These are phyloP conservation scores for Stylonectria norvegica DNA, from an alignment of 2,329 filamentous ascomycete genomes.

Conservation along the genomic window DNA sequence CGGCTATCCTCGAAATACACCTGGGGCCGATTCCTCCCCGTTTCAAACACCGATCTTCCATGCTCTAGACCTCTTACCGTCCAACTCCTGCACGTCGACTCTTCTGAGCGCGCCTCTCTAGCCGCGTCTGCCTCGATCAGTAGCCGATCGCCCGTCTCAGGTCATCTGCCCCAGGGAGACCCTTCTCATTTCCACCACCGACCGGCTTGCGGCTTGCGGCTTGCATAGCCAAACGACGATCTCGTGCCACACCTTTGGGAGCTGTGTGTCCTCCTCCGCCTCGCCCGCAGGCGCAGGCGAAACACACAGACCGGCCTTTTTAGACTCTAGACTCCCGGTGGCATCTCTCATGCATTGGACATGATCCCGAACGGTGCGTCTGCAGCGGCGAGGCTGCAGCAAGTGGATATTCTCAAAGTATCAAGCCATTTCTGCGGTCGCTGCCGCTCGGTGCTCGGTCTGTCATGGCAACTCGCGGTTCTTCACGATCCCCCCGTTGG, in stretches of 20 bases:
- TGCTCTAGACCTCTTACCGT: slow-evolving; percentile 2
- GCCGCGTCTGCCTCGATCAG: slow-evolving; percentile 23
- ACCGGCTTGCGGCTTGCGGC: not conserved
- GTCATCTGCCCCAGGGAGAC: slow-evolving; percentile 2
- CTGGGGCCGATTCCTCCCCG: not conserved
- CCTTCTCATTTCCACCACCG: slow-evolving; percentile 2
- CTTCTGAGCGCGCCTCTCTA: slow-evolving; percentile 23
- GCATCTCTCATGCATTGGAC: slow-evolving; percentile 12
- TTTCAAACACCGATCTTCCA: not conserved
- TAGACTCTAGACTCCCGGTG: slow-evolving; percentile 9
- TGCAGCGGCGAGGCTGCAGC: not conserved
- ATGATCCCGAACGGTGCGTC: slow-evolving; percentile 8
- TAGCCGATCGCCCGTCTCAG: slow-evolving; percentile 25
- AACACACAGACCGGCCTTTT: slow-evolving; percentile 7
- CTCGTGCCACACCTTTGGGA: too few species aligned
- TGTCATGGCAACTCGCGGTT: slow-evolving; percentile 22
- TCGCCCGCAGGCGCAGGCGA: slow-evolving; percentile 1
- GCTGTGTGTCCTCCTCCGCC: too few species aligned
- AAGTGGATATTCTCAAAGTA: not conserved
- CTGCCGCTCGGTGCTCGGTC: slow-evolving; percentile 16
- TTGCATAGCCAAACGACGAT: too few species aligned
- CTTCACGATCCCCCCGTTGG: too few species aligned
- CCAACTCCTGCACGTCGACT: slow-evolving; percentile 13
- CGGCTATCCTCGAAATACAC: not conserved
- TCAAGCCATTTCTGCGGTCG: slow-evolving; percentile 10